Percentiles rank a stretch among this genome's conserved stretches.
These are phyloP conservation scores for Stromatinia cepivora DNA, from an alignment of 2,329 filamentous ascomycete genomes.

Conservation along the genomic window DNA sequence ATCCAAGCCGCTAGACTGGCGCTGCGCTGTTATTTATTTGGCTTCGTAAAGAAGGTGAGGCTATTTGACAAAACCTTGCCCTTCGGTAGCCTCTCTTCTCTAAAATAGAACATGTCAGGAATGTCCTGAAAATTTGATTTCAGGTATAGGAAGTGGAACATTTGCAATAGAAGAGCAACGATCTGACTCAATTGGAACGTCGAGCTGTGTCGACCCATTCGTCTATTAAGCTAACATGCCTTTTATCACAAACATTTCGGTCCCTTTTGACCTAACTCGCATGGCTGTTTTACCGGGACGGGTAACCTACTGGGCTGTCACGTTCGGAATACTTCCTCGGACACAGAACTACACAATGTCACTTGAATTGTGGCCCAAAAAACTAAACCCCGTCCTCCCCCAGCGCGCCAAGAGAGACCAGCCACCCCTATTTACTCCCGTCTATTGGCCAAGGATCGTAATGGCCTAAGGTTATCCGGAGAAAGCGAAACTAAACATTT, in stretches of 20 bases:
- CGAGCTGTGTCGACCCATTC: background rate
- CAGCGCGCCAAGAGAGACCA: background rate
- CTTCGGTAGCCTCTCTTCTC: background rate
- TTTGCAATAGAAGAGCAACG: background rate
- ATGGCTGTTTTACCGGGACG: background rate
- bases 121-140: background rate
- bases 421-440: background rate
- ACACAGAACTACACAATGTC: background rate
- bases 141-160: background rate
- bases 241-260: background rate
- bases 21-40: background rate
- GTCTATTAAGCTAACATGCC: background rate
- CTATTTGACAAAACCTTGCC: background rate
- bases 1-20: background rate
- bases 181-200: background rate
- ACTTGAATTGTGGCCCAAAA: background rate
- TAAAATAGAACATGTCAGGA: background rate
- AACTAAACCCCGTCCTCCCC: too few species aligned
- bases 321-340: background rate
- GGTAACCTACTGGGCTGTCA: background rate
- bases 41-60: background rate
- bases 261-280: background rate
- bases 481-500: background rate
- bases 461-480: background rate
- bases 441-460: too few species aligned